A percentile compares a stretch with the other conserved stretches of the same genome.
phyloP scores from a whole-genome alignment of 2,329 filamentous ascomycete genomes.

The Penicillium brevicompactum region DNA sequence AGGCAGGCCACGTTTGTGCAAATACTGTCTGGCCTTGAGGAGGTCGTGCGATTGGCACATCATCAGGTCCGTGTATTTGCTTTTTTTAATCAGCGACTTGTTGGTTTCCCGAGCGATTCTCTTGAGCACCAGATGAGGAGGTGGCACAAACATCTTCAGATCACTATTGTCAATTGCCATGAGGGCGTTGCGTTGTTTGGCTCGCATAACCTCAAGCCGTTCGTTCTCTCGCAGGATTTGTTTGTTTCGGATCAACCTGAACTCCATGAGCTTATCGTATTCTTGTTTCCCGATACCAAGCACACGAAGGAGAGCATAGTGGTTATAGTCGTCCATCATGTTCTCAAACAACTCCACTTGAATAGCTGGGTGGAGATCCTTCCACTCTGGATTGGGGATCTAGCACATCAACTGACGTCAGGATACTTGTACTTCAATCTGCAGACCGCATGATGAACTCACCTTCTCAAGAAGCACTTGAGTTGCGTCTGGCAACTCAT shows the following conservation, averaged over 20 bases:
- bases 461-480: constrained; percentile 12
- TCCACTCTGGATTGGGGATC: constrained; percentile 31
- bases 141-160: constrained; percentile 23
- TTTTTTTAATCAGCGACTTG: not conserved
- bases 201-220: constrained; percentile 35
- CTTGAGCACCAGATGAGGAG: constrained; percentile 31
- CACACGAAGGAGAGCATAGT: constrained; percentile 21
- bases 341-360: constrained; percentile 41
- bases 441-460: not conserved
- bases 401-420: not conserved
- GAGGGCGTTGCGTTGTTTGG: constrained; percentile 35
- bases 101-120: constrained; percentile 25
- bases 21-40: constrained; percentile 32
- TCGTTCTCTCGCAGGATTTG: constrained; percentile 34
- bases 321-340: constrained; percentile 25
- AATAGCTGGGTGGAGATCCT: constrained; percentile 33
- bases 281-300: constrained; percentile 31
- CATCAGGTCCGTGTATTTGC: constrained; percentile 24
- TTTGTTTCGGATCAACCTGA: constrained; percentile 22
- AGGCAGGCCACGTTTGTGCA: constrained; percentile 33
- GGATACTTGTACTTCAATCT: not conserved
- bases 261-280: constrained; percentile 16
- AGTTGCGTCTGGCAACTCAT: constrained; percentile 7
- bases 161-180: constrained; percentile 37
- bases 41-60: constrained; percentile 35